Evolutionary conservation across 495 filamentous ascomycete species (phyloP).

Genomic region (Recurvomyces mirabilis): DNA sequence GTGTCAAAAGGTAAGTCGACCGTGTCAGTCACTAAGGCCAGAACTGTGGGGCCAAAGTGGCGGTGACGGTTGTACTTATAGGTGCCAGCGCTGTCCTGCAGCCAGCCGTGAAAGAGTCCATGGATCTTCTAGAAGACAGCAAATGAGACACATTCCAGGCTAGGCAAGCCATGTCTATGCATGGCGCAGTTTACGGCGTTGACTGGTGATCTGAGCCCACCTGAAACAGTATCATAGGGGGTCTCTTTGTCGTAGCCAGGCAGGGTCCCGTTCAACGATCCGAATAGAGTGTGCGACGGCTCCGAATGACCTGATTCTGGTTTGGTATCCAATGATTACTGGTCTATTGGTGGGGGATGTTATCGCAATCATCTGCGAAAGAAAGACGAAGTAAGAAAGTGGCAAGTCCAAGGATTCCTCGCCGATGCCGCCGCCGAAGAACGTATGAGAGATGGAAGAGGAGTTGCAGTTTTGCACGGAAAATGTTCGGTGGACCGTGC

Average conservation of each 20-base stretch:
- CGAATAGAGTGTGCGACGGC: too few species aligned
- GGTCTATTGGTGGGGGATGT: too few species aligned
- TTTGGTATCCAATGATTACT: too few species aligned
- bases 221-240: background rate
- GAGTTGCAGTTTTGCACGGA: too few species aligned
- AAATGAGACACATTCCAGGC: constrained; percentile 10
- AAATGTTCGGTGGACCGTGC: too few species aligned
- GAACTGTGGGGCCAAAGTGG: constrained; percentile 6
- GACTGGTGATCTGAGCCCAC: background rate
- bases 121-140: constrained; percentile 12
- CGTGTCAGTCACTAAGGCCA: too few species aligned
- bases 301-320: too few species aligned
- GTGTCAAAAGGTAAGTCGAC: too few species aligned
- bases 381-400: too few species aligned
- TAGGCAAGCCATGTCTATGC: constrained; percentile 4
- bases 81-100: constrained; percentile 12
- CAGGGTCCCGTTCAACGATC: background rate
- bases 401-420: constrained; percentile 4
- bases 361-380: too few species aligned
- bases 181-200: constrained; percentile 9
- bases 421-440: constrained; percentile 1
- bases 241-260: background rate
- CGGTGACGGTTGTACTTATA: constrained; percentile 13
- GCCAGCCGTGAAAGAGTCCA: constrained; percentile 4
- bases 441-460: constrained; percentile 1